These are phyloP conservation scores for Pseudopyrenochaeta lycopersici DNA, from an alignment of 2,329 filamentous ascomycete genomes.

Conservation along the genomic window DNA sequence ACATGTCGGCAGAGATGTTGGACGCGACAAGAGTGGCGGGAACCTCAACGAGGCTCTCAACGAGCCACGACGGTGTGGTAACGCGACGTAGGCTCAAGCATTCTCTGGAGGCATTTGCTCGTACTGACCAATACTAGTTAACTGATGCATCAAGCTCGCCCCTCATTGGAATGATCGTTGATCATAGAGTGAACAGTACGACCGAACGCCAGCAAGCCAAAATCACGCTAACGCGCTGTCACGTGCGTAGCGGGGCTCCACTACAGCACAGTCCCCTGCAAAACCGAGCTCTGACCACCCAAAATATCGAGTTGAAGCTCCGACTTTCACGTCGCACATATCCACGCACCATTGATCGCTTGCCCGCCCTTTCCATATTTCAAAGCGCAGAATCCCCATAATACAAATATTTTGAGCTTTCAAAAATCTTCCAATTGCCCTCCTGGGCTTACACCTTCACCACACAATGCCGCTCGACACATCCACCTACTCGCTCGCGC, in stretches of 20 bases:
- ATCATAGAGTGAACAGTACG: neutral
- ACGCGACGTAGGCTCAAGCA: neutral
- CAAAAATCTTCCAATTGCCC: too few relatives aligned
- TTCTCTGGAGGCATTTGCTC: neutral
- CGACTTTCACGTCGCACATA: conserved; percentile 3
- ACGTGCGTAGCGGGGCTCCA: conserved; percentile 37
- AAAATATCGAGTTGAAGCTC: conserved; percentile 15
- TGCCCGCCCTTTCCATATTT: neutral
- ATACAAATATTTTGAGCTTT: too few relatives aligned
- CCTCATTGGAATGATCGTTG: neutral
- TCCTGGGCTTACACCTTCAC: neutral
- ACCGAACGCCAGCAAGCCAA: neutral
- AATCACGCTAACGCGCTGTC: conserved; percentile 35
- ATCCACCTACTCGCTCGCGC: conserved; percentile 86
- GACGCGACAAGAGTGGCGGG: neutral
- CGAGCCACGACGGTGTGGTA: neutral
- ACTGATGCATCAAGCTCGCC: neutral
- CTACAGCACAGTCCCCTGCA: conserved; percentile 16
- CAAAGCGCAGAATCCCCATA: too few relatives aligned
- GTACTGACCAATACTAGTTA: neutral
- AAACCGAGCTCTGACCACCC: conserved; percentile 20
- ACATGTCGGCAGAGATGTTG: conserved; percentile 17
- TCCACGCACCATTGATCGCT: neutral
- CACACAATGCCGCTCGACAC: conserved; percentile 88
- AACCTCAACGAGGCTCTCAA: too few relatives aligned